phyloP scores from a whole-genome alignment of 805 yeast genomes.

The Sugiyamaella smithiae region DNA sequence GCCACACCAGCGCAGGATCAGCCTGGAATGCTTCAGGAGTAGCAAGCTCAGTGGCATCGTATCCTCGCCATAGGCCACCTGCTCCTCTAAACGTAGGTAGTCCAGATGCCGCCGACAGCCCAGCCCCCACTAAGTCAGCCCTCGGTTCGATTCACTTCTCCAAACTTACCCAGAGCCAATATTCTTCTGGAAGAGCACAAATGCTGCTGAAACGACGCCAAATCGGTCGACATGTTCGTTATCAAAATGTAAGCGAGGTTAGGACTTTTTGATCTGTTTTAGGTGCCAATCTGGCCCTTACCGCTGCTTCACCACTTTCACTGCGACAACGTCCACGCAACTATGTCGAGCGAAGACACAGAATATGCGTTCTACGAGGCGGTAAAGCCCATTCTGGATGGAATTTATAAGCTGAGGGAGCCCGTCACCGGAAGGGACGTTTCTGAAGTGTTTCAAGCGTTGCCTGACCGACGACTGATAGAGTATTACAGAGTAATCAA shows the following conservation, averaged over 20 bases:
- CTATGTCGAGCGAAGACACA: neutral
- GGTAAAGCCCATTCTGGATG: constrained; percentile 30
- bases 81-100: constrained; percentile 69
- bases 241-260: neutral
- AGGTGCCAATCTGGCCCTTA: neutral
- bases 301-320: neutral
- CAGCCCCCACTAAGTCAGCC: constrained; percentile 65
- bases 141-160: neutral
- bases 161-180: constrained; percentile 32
- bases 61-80: constrained; percentile 74
- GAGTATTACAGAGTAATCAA: constrained; percentile 79
- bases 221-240: constrained; percentile 24
- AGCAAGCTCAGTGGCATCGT: constrained; percentile 78
- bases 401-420: constrained; percentile 32
- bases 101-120: constrained; percentile 75
- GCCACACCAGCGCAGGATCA: constrained; percentile 90
- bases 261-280: neutral
- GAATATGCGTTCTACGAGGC: constrained; percentile 8
- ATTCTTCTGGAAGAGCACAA: constrained; percentile 34
- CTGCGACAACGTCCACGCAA: neutral
- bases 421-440: constrained; percentile 42
- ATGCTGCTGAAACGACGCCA: constrained; percentile 35
- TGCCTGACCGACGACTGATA: constrained; percentile 68
- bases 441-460: constrained; percentile 59
- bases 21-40: constrained; percentile 86